Evolutionary conservation across 768 basidiomycete genomes (phyloP).

Genomic region (Dioszegia hungarica): DNA sequence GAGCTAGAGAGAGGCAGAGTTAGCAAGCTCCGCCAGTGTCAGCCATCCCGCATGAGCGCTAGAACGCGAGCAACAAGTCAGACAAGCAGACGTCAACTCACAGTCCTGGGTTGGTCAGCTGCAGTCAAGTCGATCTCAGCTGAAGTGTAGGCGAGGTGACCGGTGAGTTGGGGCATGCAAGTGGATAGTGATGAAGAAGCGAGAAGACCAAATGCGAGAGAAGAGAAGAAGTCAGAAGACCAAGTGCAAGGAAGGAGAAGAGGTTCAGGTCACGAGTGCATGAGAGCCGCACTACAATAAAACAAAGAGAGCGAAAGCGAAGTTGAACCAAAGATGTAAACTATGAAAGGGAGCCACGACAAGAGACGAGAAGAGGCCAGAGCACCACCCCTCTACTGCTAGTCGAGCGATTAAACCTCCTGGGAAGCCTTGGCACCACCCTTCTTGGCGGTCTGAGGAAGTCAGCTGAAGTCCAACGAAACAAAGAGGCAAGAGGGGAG

Average conservation of each 20-base stretch:
- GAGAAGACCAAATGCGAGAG: no score
- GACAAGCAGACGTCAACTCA: no score
- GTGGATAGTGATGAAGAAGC: no score
- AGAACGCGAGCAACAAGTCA: no score
- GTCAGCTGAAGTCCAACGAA: constrained; percentile 1
- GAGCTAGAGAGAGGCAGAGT: no score
- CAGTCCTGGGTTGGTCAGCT: no score
- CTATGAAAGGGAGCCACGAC: background rate
- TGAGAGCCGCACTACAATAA: constrained; percentile 8
- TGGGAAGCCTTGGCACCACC: constrained; percentile 45
- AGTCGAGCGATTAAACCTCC: constrained; percentile 37
- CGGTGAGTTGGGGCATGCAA: no score
- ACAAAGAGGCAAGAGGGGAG: constrained; percentile 10
- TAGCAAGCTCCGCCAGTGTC: no score
- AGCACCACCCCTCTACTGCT: background rate
- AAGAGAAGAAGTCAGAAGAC: background rate
- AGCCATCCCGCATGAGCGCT: no score
- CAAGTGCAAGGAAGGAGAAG: background rate
- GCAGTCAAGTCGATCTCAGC: no score
- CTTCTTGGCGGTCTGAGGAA: constrained; percentile 29
- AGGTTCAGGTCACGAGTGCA: constrained; percentile 6
- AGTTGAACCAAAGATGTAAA: constrained; percentile 4
- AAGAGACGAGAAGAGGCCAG: background rate
- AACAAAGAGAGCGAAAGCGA: constrained; percentile 17
- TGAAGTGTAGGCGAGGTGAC: no score